Conservation (phyloP, 2,329 filamentous ascomycete species). For the Rutstroemia sp. region DNA sequence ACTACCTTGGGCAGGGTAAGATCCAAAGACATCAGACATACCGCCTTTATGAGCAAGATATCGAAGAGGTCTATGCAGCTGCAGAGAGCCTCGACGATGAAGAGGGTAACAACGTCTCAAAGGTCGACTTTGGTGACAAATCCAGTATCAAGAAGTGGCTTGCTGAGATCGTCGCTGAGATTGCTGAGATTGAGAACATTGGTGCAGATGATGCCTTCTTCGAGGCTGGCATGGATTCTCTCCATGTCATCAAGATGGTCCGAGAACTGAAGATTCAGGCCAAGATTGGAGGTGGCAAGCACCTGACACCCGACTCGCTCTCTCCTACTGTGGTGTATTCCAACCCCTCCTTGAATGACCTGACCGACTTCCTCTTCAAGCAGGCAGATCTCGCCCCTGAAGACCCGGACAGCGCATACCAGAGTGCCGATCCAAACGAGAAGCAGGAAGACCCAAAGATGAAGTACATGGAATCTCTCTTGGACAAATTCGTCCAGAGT, state of each 20-base stretch:
- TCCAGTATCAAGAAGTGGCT: conserved; percentile 10
- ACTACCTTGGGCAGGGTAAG: conserved; percentile 32
- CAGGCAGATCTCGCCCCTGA: conserved; percentile 6
- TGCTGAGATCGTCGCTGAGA: conserved; percentile 3
- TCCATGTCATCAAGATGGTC: conserved; percentile 13
- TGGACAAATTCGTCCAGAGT: conserved; percentile 9
- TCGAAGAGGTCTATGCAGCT: conserved; percentile 29
- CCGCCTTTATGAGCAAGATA: conserved; percentile 26
- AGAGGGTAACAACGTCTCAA: not conserved
- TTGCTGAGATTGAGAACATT: conserved; percentile 6
- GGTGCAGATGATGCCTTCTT: conserved; percentile 10
- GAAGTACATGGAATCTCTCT: conserved; percentile 7
- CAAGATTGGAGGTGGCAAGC: conserved; percentile 7
- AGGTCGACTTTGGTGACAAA: conserved; percentile 9
- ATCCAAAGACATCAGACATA: conserved; percentile 29
- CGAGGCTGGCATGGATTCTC: conserved; percentile 14
- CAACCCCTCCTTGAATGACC: conserved; percentile 9
- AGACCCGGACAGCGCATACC: conserved; percentile 9
- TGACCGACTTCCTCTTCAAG: conserved; percentile 8
- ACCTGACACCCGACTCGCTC: conserved; percentile 5
- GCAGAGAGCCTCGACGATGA: conserved; percentile 15
- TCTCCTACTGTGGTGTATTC: conserved; percentile 8
- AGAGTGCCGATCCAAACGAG: conserved; percentile 5
- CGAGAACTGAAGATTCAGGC: conserved; percentile 10
- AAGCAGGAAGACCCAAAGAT: conserved; percentile 3